Base-by-base conservation (phyloP, 73 alveolate genomes). In the Paramecium sexaurelia region DNA sequence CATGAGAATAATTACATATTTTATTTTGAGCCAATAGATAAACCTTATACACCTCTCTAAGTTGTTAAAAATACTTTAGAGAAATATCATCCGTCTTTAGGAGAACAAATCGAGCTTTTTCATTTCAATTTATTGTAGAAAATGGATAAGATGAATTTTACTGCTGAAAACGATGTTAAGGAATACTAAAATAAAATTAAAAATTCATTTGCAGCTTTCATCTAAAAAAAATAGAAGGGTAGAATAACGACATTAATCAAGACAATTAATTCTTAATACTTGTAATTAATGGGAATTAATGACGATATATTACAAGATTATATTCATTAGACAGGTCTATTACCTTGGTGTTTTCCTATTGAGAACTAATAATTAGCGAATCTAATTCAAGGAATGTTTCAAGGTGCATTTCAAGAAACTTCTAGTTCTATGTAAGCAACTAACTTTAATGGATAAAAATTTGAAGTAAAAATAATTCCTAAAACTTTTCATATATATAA, bases 11-110 rank as follows among this genome's bases (percentile, higher is more conserved):
- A 61, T 8, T 32, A 61, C 26, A 26, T 26, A 10, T 61, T 61
- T 61, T n/a, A 61, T 61, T 61, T 61, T 24, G 83, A 61, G 43
- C 83, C 83, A 26, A 61, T 61, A 22, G 83, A 61, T 26, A 26
- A 45, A 11, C 83, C 83, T 6, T 61, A 26, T 29, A 61, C 83
- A 13, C 83, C 83, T 29, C 43, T 11, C 26, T 26, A 61, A 32
- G 10, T 61, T 10, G 43, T 61, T 5, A 61, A 32, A 61, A 32
- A 7, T 27, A 15, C 83, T 15, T 32, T 61, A 24, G 83, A 61
- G 17, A 61, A 61, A 61, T 26, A 26, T 61, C 39, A 32, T 32
- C 47, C 43, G 5, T 29, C 83, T 29, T 29, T 61, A n/a, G 83
- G 39, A 29, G 83, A 61, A 20, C 6, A 10, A 29, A 26, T 61